These are phyloP conservation scores for Symbiodinium pilosum DNA, from an alignment of 73 alveolate genomes.

Conservation along the genomic window DNA sequence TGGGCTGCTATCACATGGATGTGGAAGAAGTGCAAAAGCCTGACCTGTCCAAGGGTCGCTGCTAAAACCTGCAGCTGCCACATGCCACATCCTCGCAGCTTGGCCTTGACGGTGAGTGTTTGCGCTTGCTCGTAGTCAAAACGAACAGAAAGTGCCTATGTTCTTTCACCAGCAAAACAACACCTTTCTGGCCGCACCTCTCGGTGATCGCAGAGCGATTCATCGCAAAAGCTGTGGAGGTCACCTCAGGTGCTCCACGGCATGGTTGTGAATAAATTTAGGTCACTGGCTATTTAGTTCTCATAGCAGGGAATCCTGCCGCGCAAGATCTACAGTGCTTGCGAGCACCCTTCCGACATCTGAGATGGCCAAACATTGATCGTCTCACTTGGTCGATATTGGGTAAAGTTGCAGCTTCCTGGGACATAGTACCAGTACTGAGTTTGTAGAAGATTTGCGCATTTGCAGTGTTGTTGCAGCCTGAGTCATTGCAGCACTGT, in stretches of 20 bases:
- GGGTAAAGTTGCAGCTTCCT: too few species aligned
- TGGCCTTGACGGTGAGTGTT: too few species aligned
- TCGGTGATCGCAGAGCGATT: not conserved
- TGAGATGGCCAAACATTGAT: not conserved
- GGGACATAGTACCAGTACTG: too few species aligned
- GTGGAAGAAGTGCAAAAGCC: not conserved
- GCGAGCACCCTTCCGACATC: not conserved
- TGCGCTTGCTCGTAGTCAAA: too few species aligned
- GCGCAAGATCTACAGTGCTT: too few species aligned
- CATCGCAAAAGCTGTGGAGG: not conserved
- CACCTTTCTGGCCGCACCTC: not conserved
- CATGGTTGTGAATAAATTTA: not conserved
- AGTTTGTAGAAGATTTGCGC: too few species aligned
- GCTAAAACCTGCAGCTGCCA: slow-evolving; percentile 9
- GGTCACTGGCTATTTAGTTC: not conserved
- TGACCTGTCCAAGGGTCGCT: not conserved
- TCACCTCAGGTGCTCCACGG: slow-evolving; percentile 9
- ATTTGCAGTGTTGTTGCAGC: too few species aligned
- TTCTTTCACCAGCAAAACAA: not conserved
- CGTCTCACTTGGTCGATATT: too few species aligned
- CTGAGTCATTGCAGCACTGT: too few species aligned
- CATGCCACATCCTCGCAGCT: not conserved
- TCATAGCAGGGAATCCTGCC: too few species aligned
- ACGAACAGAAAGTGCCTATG: too few species aligned
- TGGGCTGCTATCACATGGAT: too few species aligned